Conservation (phyloP, 176 grass and related monocot species). For the Saccharum officinarum region DNA sequence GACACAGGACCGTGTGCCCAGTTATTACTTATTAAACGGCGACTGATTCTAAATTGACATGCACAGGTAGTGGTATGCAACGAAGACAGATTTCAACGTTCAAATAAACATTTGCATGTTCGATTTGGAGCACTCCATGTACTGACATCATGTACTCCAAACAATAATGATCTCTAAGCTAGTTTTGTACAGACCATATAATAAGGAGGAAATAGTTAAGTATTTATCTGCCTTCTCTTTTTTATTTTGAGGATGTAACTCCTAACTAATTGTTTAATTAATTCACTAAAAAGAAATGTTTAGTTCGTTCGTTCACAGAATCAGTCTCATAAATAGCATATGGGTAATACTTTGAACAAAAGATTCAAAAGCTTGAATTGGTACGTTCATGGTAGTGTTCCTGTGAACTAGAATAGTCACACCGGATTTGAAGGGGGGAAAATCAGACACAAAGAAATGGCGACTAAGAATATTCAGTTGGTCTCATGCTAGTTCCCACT, state of each 20-base stretch:
- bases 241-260: not conserved
- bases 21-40: too few relatives aligned
- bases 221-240: too few relatives aligned
- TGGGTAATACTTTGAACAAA: not conserved
- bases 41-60: slow-evolving; percentile 19
- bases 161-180: not conserved
- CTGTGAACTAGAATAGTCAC: slow-evolving; percentile 4
- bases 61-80: not conserved
- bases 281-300: not conserved
- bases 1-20: slow-evolving; percentile 9
- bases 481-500: not conserved
- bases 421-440: not conserved
- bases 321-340: too few relatives aligned
- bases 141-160: not conserved
- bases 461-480: not conserved
- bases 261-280: too few relatives aligned
- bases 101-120: not conserved
- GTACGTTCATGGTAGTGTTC: not conserved
- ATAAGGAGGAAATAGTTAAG: too few relatives aligned
- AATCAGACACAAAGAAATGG: not conserved
- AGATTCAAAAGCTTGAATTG: not conserved
- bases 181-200: not conserved
- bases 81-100: not conserved
- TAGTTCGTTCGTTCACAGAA: not conserved
- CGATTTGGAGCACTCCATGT: not conserved